These are phyloP conservation scores for Heimioporus sp. DNA, from an alignment of 768 basidiomycete genomes.

Conservation along the genomic window DNA sequence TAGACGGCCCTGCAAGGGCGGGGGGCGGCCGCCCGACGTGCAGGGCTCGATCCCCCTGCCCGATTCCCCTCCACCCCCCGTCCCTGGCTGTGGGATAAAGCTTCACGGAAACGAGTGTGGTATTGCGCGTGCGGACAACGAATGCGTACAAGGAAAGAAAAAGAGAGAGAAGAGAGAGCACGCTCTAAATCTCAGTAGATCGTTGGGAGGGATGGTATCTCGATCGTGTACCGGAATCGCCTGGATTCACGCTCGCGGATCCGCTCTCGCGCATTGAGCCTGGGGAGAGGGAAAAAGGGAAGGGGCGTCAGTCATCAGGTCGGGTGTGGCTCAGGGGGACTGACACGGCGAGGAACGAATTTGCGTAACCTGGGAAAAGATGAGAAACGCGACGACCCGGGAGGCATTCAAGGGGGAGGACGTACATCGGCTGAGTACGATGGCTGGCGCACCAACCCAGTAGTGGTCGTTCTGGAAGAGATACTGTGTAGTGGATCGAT, in stretches of 20 bases:
- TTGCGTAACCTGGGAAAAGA: conserved; percentile 8
- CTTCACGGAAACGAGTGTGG: too few species aligned
- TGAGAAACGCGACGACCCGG: too few species aligned
- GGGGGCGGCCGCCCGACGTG: too few species aligned
- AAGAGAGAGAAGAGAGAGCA: too few species aligned
- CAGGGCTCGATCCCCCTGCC: too few species aligned
- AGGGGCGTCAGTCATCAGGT: too few species aligned
- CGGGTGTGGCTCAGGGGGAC: neutral
- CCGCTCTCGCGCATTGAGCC: conserved; percentile 6
- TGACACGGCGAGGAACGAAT: conserved; percentile 14
- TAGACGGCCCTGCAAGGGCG: too few species aligned
- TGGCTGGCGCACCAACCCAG: conserved; percentile 9
- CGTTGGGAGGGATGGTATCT: conserved; percentile 4
- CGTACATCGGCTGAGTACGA: conserved; percentile 10
- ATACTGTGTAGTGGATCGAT: neutral
- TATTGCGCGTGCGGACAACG: neutral
- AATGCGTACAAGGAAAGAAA: neutral
- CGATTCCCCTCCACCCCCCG: too few species aligned
- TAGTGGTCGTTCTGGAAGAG: conserved; percentile 4
- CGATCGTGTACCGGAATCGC: neutral
- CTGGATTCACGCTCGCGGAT: conserved; percentile 12
- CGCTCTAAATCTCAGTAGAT: neutral
- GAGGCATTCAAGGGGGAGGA: too few species aligned
- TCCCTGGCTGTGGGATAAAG: too few species aligned
- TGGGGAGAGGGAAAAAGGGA: neutral